Evolutionary conservation across 768 basidiomycete species (phyloP).

Genomic region (Kwoniella dejecticola): DNA sequence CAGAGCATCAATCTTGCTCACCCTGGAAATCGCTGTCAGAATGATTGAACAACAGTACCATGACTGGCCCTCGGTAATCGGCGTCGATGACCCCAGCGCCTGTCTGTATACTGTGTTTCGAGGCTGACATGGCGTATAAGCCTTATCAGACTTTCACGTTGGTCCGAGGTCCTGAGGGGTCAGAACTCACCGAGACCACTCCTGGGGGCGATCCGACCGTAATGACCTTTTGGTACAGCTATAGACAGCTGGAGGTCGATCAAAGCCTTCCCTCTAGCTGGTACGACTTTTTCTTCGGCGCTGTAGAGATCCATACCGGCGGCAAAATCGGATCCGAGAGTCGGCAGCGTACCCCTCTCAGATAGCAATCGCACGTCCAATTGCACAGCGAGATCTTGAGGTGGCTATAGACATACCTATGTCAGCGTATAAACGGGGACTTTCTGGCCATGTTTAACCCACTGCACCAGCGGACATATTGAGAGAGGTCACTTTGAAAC

Average conservation of each 20-base stretch:
- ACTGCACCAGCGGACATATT: conserved; percentile 22
- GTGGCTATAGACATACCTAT: not conserved
- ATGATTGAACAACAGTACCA: conserved; percentile 88
- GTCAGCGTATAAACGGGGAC: not conserved
- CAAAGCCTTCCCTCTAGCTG: conserved; percentile 86
- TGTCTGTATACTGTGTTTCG: conserved; percentile 96
- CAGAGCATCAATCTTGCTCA: conserved; percentile 42
- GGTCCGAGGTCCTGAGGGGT: not conserved
- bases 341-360: conserved; percentile 79
- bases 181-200: conserved; percentile 78
- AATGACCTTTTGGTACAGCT: conserved; percentile 87
- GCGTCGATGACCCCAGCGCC: conserved; percentile 96
- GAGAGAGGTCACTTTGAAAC: too few species aligned
- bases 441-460: not conserved
- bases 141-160: not conserved
- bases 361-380: conserved; percentile 81
- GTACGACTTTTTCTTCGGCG: conserved; percentile 78
- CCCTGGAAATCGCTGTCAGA: conserved; percentile 86
- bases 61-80: conserved; percentile 91
- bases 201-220: conserved; percentile 95
- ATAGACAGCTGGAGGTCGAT: conserved; percentile 89
- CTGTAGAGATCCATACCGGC: conserved; percentile 96
- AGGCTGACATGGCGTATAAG: conserved; percentile 61
- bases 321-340: conserved; percentile 77
- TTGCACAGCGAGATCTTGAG: conserved; percentile 26